Base-by-base conservation (phyloP, 1,284 basidiomycete species). In the Melampsora americana region DNA sequence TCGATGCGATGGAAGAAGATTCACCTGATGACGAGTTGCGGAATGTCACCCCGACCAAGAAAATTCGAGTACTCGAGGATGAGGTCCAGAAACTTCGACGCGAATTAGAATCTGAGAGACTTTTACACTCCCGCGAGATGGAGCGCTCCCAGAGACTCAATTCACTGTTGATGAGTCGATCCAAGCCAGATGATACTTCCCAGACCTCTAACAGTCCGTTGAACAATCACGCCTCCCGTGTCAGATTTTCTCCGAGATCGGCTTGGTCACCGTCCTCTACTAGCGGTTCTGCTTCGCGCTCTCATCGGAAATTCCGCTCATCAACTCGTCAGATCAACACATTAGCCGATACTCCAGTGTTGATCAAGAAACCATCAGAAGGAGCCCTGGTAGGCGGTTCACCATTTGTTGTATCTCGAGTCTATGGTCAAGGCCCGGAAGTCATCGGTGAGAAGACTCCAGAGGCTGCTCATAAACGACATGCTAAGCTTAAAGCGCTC, bases 401-500 rank as follows among this genome's bases (percentile, higher is more conserved):
- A 18, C 71, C 71, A 26, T 74, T 74, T 35, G 65, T 74, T n/a
- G 71, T 74, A 5, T 74, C 71, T 42, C 62, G 71, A 5, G 71
- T 74, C 30, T 74, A 39, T 46, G 71, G 71, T n/a, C 32, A 67
- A 23, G 71, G 71, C 28, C 71, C 71, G 18, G 71, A 74, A 44
- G 71, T 74, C 16, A 64, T 74, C 9, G 71, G 71, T 5, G 71
- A 74, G 23, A 59, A 62, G 16, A 74, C 64, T 14, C 71, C 71
- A 20, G 50, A 62, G 30, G 28, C 64, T 28, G 71, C 64, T 50
- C 42, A 74, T 23, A 66, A 60, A 53, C 65, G 71, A 32, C 48
- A 59, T 28, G 44, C 59, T 5, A 74, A 67, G 64, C 64, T 66
- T 26, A 73, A 73, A 42, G 48, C 23, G 28, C 32, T 44, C 44